Percentiles rank a stretch among this genome's conserved stretches.
Evolutionary conservation across 2,329 filamentous ascomycete species (phyloP).

Genomic region (Ceratocystis papillata): DNA sequence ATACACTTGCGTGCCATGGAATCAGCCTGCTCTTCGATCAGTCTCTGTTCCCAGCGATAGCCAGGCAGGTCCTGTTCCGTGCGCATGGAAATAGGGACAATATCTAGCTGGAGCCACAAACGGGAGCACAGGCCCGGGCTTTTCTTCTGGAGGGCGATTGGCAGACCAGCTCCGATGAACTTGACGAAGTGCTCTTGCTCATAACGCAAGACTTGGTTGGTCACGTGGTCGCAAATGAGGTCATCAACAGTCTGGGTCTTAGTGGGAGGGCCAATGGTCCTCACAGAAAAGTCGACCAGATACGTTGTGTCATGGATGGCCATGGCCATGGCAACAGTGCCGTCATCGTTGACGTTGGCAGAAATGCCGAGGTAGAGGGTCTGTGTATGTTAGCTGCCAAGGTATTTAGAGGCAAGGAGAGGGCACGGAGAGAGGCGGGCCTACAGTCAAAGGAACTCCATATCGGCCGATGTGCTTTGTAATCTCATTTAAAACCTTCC

Average conservation of each 20-base stretch:
- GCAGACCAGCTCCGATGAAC: conserved; percentile 63
- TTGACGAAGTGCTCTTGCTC: conserved; percentile 58
- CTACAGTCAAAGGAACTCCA: conserved; percentile 39
- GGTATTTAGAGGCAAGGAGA: background rate
- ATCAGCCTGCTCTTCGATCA: conserved; percentile 72
- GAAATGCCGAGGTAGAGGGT: conserved; percentile 54
- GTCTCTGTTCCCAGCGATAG: conserved; percentile 43
- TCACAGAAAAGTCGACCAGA: conserved; percentile 59
- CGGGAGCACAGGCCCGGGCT: conserved; percentile 57
- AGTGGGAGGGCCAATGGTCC: conserved; percentile 41
- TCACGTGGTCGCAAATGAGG: conserved; percentile 48
- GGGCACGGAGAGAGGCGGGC: conserved; percentile 19
- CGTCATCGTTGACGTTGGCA: conserved; percentile 41
- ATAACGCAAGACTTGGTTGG: conserved; percentile 48
- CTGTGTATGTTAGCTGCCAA: conserved; percentile 30
- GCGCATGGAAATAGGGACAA: conserved; percentile 57
- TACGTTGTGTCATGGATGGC: conserved; percentile 66
- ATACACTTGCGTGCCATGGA: conserved; percentile 71
- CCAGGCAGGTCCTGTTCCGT: conserved; percentile 38
- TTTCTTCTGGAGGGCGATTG: conserved; percentile 45
- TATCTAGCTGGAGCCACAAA: conserved; percentile 66
- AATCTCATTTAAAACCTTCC: conserved; percentile 38
- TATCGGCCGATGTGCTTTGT: conserved; percentile 37
- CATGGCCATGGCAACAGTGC: conserved; percentile 50
- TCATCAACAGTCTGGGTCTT: conserved; percentile 35